Percentiles rank a stretch among this genome's conserved stretches.
Conservation (phyloP, 371 early-diverging fungal species). For the Haplosporangium sp. region DNA sequence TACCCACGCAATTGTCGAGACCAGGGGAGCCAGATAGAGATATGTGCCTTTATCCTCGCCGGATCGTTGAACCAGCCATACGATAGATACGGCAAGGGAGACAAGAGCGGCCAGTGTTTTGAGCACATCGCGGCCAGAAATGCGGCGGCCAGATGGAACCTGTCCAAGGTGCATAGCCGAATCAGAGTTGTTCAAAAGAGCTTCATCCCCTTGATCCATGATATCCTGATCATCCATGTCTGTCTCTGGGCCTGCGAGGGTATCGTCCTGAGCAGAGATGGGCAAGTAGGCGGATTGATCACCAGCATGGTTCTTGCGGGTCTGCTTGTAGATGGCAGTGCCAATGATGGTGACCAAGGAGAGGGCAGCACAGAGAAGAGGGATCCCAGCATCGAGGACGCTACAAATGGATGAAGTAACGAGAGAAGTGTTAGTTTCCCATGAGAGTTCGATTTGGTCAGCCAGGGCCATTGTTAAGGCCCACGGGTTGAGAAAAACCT, state of each 20-base stretch:
- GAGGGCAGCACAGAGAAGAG: constrained; percentile 18
- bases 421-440: too few relatives aligned
- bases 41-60: constrained; percentile 35
- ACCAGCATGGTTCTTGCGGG: constrained; percentile 32
- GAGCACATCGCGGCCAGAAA: constrained; percentile 41
- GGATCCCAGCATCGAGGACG: constrained; percentile 48
- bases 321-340: constrained; percentile 20
- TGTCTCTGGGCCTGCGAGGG: constrained; percentile 21
- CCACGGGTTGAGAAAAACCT: neutral
- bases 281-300: constrained; percentile 43
- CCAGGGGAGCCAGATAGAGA: constrained; percentile 39
- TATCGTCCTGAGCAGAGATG: constrained; percentile 32
- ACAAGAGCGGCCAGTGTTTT: constrained; percentile 34
- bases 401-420: constrained; percentile 12
- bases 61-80: constrained; percentile 38
- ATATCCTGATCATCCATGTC: constrained; percentile 38
- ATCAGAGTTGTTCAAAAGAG: constrained; percentile 6
- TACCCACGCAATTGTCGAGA: constrained; percentile 44
- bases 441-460: too few relatives aligned
- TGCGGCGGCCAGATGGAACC: constrained; percentile 43
- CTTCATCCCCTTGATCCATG: constrained; percentile 16
- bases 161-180: constrained; percentile 37
- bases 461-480: too few relatives aligned
- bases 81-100: constrained; percentile 33
- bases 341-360: constrained; percentile 30